Base-by-base conservation (phyloP, 108 stramenopile species). In the Cyclotella kingstonii region DNA sequence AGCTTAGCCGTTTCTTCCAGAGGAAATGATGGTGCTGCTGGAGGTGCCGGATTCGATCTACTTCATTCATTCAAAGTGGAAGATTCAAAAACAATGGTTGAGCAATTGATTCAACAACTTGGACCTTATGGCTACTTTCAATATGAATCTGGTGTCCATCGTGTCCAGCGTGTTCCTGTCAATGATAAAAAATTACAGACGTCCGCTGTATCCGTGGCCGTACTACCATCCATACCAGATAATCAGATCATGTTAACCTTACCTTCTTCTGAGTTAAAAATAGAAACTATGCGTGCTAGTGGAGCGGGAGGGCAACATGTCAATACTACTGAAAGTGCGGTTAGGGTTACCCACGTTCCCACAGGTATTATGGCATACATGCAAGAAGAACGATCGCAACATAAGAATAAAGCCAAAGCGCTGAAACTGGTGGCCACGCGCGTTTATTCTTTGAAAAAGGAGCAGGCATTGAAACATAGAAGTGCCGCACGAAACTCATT, bases 241-340 rank as follows among this genome's bases (percentile, higher is more conserved):
- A 68, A 62, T 25, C 72, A 81, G 40, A 31, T 48, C 19, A 78
- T 45, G 7, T 63, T 76, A 14, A 63, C 79, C 0, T 75, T 85
- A 28, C 90, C 81, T 33, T 60, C 72, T 44, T 76, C 85, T 0
- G 94, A 96, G 41, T 44, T 98, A 2, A 80, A 81, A 46, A 82
- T 97, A 23, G 96, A 98, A 43, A 87, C 84, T 1, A 95, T 90
- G 83, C 67, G 98, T 29, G 77, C 97, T 0, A 81, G 83, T 22
- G 98, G 98, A 7, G 89, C 93, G 0, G 96, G 96, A 1, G 96
- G 96, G 17, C 95, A 95, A 73, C 87, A 89, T 68, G 81, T 52
- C n/a, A 99, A 98, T 70, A 99, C 97, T 14, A 99, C 98, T 12
- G 95, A 99, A 33, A 94, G 92, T 51, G 98, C 98, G 26, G 94